Percentiles rank a stretch among this genome's conserved stretches.
phyloP scores from a whole-genome alignment of 148 eudicot genomes.

The Arctostaphylos glauca region DNA sequence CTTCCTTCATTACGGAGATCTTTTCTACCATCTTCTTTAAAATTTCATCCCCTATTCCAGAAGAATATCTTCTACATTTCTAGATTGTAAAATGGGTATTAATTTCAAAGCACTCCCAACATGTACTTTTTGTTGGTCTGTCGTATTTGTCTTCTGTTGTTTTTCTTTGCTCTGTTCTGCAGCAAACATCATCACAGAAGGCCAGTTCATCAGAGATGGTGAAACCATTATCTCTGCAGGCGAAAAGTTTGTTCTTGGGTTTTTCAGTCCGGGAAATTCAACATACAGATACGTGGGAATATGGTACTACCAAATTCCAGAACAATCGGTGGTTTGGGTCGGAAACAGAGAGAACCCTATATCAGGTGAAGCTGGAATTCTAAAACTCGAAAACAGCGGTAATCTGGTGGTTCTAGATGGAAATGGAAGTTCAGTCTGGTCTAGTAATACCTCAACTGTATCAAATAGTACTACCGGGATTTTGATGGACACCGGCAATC shows the following conservation, averaged over 20 bases:
- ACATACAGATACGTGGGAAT: constrained; percentile 48
- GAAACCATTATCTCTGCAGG: constrained; percentile 36
- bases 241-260: constrained; percentile 47
- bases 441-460: constrained; percentile 19
- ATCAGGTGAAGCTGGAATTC: constrained; percentile 24
- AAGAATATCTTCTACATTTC: not conserved
- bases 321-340: constrained; percentile 49
- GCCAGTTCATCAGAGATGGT: constrained; percentile 29
- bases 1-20: not conserved
- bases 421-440: constrained; percentile 33
- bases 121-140: not conserved
- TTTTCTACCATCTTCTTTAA: not conserved
- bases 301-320: constrained; percentile 41
- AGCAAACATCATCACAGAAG: constrained; percentile 30
- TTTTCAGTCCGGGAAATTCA: constrained; percentile 55
- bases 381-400: constrained; percentile 36
- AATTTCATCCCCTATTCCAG: not conserved
- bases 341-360: constrained; percentile 65
- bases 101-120: not conserved
- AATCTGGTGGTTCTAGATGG: constrained; percentile 39
- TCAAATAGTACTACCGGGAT: constrained; percentile 28
- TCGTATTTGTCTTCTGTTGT: not conserved
- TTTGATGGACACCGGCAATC: constrained; percentile 24
- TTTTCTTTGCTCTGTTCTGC: not conserved
- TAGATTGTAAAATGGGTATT: constrained; percentile 1